Evolutionary conservation across 768 basidiomycete genomes (phyloP), one percentile per base, ranked within the genome.

Genomic region (Dendrothele bispora): DNA sequence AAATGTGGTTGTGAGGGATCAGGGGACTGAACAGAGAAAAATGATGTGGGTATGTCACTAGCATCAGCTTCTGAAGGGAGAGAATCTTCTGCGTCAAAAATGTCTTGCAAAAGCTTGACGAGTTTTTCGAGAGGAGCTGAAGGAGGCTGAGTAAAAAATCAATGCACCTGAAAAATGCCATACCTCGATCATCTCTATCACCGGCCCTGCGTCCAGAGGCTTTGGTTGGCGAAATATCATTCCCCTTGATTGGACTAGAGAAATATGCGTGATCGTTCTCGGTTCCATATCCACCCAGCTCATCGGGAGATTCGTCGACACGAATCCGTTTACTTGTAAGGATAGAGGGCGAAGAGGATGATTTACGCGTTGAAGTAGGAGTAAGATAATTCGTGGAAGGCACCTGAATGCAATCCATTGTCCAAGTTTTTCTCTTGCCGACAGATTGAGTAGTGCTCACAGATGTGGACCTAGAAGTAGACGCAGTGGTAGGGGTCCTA

Each of bases 11-110:
- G 73, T 4, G 81, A 69, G 40, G 69, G 65, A 48, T 90, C 84
- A 20, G n/a, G 18, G 64, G 55, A 0, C 82, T 87, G 25, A 79
- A 67, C 6, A 68, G 69, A 20, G 83, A 93, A 64, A 83, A 93
- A 60, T 32, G 73, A 86, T 7, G 84, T 78, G 24, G 70, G 60
- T 11, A 91, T 68, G 42, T 82, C 74, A 12, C 60, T 50, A n/a
- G 68, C 50, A 30, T 77, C 73, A 2, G 70, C 63, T 40, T 87
- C 84, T 0, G 80, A 68, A 3, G 84, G 76, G 14, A 91, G 68
- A 0, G 75, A 62, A 59, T 94, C 93, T 55, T 90, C 84, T 0
- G 88, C 83, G 52, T 88, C 85, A 47, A 95, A 88, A 14, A 97
- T 77, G 45, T 95, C 92, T 53, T 93, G 90, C 1, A 95, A 70